Conservation (phyloP, 2,329 filamentous ascomycete species). For the Penicillium sp. region DNA sequence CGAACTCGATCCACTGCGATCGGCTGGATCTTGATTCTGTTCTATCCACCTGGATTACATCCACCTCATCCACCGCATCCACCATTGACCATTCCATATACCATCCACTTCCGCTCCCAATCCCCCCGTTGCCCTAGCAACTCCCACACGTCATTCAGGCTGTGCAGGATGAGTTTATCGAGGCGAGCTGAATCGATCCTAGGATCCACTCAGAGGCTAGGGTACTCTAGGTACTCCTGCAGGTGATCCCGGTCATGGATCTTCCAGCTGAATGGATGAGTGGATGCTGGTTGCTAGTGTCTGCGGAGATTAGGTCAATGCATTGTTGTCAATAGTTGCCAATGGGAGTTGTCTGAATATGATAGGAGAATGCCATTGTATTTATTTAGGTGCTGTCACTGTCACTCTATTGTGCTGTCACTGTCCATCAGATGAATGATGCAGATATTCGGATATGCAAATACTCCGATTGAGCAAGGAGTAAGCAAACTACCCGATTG, state of each 20-base stretch:
- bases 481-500: conserved; percentile 30
- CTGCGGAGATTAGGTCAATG: no score
- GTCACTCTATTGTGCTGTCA: no score
- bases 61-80: conserved; percentile 5
- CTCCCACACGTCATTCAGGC: conserved; percentile 27
- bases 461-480: background rate
- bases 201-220: conserved; percentile 14
- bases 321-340: no score
- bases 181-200: conserved; percentile 25
- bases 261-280: no score
- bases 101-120: conserved; percentile 8
- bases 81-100: no score
- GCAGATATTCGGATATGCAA: background rate
- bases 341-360: no score
- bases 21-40: conserved; percentile 8
- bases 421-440: no score
- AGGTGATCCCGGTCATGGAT: no score
- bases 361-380: no score
- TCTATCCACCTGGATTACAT: conserved; percentile 22
- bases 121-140: conserved; percentile 25
- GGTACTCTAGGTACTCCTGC: no score
- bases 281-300: no score
- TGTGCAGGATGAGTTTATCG: conserved; percentile 19
- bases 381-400: no score
- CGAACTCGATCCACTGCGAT: background rate